These are phyloP conservation scores for Mucor saturninus DNA, from an alignment of 371 early-diverging fungal species.

Conservation along the genomic window DNA sequence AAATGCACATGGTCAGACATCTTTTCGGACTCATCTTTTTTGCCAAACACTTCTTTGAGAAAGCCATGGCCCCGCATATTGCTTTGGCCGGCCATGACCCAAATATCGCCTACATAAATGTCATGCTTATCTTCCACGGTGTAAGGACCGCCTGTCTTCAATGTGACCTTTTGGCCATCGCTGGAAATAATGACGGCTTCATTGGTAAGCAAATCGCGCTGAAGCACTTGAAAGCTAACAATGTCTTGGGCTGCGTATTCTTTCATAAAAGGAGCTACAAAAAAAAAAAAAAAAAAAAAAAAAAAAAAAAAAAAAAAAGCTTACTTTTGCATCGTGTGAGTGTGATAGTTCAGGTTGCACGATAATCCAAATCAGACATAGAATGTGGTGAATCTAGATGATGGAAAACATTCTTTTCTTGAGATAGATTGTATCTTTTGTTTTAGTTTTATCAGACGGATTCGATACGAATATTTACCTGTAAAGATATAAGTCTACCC, in stretches of 20 bases:
- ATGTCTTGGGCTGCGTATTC: background rate
- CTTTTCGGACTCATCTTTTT: background rate
- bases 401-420: too few relatives aligned
- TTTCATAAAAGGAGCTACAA: too few relatives aligned
- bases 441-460: too few relatives aligned
- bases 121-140: conserved; percentile 20
- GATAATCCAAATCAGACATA: too few relatives aligned
- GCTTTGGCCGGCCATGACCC: conserved; percentile 56
- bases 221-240: conserved; percentile 36
- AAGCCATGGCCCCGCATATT: conserved; percentile 55
- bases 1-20: conserved; percentile 20
- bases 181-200: conserved; percentile 19
- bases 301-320: too few relatives aligned
- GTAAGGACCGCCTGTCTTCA: conserved; percentile 44
- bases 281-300: too few relatives aligned
- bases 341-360: too few relatives aligned
- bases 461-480: too few relatives aligned
- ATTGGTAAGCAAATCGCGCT: conserved; percentile 30
- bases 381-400: too few relatives aligned
- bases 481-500: too few relatives aligned
- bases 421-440: too few relatives aligned
- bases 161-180: conserved; percentile 7
- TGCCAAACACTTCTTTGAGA: conserved; percentile 14
- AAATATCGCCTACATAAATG: conserved; percentile 49
- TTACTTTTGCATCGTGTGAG: too few relatives aligned